Evolutionary conservation across 2,329 filamentous ascomycete species (phyloP).

Genomic region (Colletotrichum abscissum): DNA sequence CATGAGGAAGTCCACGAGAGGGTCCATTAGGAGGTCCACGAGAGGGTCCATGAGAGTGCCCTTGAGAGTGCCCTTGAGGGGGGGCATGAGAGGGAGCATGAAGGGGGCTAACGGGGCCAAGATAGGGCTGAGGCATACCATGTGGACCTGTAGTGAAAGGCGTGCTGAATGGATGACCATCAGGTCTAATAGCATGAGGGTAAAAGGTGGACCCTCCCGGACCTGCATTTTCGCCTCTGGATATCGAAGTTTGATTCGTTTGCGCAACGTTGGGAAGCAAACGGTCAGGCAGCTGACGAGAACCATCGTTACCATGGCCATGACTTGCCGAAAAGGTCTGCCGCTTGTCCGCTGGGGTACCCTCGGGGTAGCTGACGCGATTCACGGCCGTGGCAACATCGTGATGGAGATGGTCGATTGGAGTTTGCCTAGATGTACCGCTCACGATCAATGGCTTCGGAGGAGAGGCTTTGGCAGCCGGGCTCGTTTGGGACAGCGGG

Average conservation of each 20-base stretch:
- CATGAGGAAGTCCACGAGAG: background rate
- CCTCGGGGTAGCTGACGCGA: background rate
- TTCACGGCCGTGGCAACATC: background rate
- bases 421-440: background rate
- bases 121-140: constrained; percentile 3
- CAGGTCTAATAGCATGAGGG: background rate
- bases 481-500: background rate
- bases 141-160: constrained; percentile 3
- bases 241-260: background rate
- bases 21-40: no score
- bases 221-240: background rate
- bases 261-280: background rate
- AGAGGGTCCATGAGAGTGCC: no score
- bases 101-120: background rate
- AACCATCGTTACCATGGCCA: background rate
- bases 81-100: background rate
- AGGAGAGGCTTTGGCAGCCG: background rate
- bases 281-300: background rate
- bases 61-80: no score
- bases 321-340: background rate
- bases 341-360: background rate
- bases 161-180: background rate
- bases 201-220: background rate
- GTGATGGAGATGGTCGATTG: background rate
- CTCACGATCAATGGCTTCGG: background rate